These are phyloP conservation scores for Aspergillus chevalieri DNA, from an alignment of 2,329 filamentous ascomycete genomes.

Conservation along the genomic window DNA sequence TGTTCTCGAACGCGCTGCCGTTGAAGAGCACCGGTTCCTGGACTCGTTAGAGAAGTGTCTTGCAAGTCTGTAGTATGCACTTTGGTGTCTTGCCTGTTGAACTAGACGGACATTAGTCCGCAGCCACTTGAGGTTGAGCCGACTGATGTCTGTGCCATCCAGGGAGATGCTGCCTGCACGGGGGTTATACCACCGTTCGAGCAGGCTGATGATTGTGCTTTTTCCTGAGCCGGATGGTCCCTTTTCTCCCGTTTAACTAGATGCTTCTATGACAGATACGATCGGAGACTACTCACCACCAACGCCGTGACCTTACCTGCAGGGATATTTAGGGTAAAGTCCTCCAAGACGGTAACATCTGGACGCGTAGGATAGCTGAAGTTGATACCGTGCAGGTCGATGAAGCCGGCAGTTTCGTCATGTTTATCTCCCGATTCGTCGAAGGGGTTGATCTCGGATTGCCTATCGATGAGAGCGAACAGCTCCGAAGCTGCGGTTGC, in stretches of 20 bases:
- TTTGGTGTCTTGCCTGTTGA: conserved; percentile 43
- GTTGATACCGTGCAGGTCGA: conserved; percentile 36
- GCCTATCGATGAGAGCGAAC: conserved; percentile 33
- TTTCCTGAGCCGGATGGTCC: conserved; percentile 54
- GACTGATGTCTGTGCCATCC: conserved; percentile 55
- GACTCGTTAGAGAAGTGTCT: neutral
- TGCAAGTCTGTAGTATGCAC: neutral
- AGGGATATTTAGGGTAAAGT: conserved; percentile 28
- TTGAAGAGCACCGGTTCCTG: conserved; percentile 65
- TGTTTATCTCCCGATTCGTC: conserved; percentile 10
- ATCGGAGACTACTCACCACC: conserved; percentile 33
- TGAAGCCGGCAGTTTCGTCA: conserved; percentile 13
- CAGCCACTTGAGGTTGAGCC: conserved; percentile 56
- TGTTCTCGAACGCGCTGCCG: conserved; percentile 63
- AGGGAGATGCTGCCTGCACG: conserved; percentile 58
- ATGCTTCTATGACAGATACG: neutral
- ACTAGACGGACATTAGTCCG: conserved; percentile 64
- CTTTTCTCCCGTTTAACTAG: neutral
- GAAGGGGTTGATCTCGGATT: conserved; percentile 31
- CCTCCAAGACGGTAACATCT: conserved; percentile 32
- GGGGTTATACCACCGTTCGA: conserved; percentile 63
- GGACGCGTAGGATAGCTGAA: conserved; percentile 37
- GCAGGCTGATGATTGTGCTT: conserved; percentile 58
- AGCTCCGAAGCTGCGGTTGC: conserved; percentile 37
- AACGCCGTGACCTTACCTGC: conserved; percentile 49